Percentiles rank a stretch among this genome's conserved stretches.
Conservation (phyloP, 768 basidiomycete genomes). For the Fomitopsis pulvina region DNA sequence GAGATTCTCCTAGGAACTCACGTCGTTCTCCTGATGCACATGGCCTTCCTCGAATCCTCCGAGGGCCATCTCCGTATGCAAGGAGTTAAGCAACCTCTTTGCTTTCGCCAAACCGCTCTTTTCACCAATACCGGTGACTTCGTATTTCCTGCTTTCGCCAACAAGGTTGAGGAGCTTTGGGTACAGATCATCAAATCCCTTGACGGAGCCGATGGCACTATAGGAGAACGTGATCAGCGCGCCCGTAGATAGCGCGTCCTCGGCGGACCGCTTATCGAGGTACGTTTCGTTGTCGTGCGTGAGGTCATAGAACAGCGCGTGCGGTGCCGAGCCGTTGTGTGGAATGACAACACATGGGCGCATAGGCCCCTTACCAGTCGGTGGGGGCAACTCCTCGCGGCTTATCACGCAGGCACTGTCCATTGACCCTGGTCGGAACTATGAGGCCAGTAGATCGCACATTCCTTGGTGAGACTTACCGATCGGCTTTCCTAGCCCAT, state of each 20-base stretch:
- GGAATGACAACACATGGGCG: conserved; percentile 71
- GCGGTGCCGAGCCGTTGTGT: conserved; percentile 81
- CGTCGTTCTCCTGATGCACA: conserved; percentile 95
- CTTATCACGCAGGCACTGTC: conserved; percentile 79
- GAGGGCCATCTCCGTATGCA: conserved; percentile 92
- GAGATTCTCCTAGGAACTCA: conserved; percentile 34
- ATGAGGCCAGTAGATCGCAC: not conserved
- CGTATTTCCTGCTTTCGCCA: conserved; percentile 73
- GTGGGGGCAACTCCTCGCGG: conserved; percentile 70
- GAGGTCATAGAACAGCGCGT: conserved; percentile 90
- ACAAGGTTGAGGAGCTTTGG: conserved; percentile 92
- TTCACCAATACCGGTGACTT: conserved; percentile 46
- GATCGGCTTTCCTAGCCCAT: conserved; percentile 90
- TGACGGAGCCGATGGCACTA: conserved; percentile 87
- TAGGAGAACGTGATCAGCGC: conserved; percentile 89
- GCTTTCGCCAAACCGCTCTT: conserved; percentile 29
- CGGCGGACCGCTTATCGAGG: conserved; percentile 82
- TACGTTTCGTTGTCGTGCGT: conserved; percentile 98
- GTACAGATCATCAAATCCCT: conserved; percentile 96
- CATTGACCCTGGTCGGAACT: conserved; percentile 71
- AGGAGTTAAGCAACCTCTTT: conserved; percentile 70
- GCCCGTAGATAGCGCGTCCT: conserved; percentile 92
- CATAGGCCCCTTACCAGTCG: conserved; percentile 75
- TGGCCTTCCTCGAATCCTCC: conserved; percentile 86
- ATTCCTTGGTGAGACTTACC: conserved; percentile 40